Evolutionary conservation across 345 rosid genomes (phyloP).

Genomic region (Rubroshorea leprosula): DNA sequence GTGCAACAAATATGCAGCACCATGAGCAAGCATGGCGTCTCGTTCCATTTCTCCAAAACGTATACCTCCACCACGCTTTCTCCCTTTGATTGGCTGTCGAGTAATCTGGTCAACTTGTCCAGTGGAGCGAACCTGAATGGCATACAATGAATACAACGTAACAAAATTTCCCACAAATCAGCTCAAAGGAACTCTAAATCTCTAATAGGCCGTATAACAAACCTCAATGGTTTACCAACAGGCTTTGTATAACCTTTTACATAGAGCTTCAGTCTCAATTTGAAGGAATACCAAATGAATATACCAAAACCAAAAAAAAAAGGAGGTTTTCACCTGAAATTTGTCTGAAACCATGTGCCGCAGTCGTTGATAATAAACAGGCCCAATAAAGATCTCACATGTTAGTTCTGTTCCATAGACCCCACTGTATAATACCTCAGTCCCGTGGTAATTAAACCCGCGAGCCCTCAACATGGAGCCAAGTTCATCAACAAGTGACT

Average conservation of each 20-base stretch:
- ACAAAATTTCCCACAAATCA: too few species aligned
- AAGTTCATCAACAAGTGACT: slow-evolving; percentile 73
- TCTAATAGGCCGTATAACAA: too few species aligned
- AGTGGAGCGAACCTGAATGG: slow-evolving; percentile 82
- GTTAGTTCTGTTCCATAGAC: slow-evolving; percentile 78
- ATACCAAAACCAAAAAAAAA: too few species aligned
- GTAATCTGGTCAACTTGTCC: slow-evolving; percentile 85
- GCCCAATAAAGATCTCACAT: slow-evolving; percentile 92
- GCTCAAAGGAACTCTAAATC: too few species aligned
- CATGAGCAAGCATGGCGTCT: slow-evolving; percentile 90
- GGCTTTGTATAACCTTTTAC: too few species aligned
- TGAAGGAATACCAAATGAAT: too few species aligned
- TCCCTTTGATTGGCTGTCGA: slow-evolving; percentile 92
- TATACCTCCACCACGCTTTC: slow-evolving; percentile 91
- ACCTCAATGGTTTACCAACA: too few species aligned
- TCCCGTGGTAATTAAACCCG: slow-evolving; percentile 83
- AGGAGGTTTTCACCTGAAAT: slow-evolving; percentile 51
- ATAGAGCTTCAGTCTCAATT: too few species aligned
- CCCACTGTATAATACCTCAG: slow-evolving; percentile 76
- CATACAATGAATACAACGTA: too few species aligned
- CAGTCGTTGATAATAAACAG: slow-evolving; percentile 95
- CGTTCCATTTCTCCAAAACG: slow-evolving; percentile 98
- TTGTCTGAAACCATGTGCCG: slow-evolving; percentile 99
- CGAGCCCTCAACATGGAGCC: slow-evolving; percentile 59
- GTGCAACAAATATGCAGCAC: slow-evolving; percentile 88